These are phyloP conservation scores for Aspergillus bridgeri DNA, from an alignment of 495 filamentous ascomycete species.

Conservation along the genomic window DNA sequence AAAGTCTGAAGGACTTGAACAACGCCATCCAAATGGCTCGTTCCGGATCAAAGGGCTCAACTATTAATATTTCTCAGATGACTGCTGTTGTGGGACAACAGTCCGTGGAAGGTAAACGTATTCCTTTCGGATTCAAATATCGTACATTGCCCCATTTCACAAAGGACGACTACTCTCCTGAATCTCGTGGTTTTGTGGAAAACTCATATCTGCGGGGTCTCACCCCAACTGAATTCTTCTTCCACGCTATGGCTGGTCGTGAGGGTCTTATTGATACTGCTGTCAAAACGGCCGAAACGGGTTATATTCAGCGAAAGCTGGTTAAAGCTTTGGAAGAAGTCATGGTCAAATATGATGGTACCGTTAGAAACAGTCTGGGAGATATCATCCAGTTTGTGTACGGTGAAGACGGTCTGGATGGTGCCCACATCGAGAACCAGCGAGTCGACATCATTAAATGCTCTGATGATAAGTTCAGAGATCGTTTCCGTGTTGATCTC, in stretches of 20 bases:
- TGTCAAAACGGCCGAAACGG: slow-evolving; percentile 98
- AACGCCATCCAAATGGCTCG: slow-evolving; percentile 93
- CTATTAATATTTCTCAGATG: slow-evolving; percentile 99
- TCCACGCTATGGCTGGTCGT: slow-evolving; percentile 99
- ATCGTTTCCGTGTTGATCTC: slow-evolving; percentile 86
- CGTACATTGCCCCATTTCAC: slow-evolving; percentile 96
- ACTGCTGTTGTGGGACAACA: slow-evolving; percentile 95
- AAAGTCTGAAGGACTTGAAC: slow-evolving; percentile 90
- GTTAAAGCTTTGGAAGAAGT: slow-evolving; percentile 98
- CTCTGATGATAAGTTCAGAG: slow-evolving; percentile 67
- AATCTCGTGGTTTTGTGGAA: slow-evolving; percentile 96
- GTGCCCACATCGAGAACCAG: slow-evolving; percentile 86
- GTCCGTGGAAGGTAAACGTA: slow-evolving; percentile 96
- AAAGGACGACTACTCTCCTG: slow-evolving; percentile 97
- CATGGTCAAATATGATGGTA: slow-evolving; percentile 96
- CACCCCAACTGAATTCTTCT: slow-evolving; percentile 96
- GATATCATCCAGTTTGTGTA: slow-evolving; percentile 98
- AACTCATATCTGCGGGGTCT: slow-evolving; percentile 97
- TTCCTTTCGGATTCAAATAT: slow-evolving; percentile 99
- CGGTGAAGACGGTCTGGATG: slow-evolving; percentile 94
- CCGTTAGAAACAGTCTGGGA: slow-evolving; percentile 92
- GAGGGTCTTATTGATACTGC: slow-evolving; percentile 99
- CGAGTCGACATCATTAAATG: slow-evolving; percentile 78
- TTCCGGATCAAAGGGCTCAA: slow-evolving; percentile 95
- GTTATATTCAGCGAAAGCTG: slow-evolving; percentile 96